These are phyloP conservation scores for Ogataea hybrid DNA, from an alignment of 1,139 yeast genomes.

Conservation along the genomic window DNA sequence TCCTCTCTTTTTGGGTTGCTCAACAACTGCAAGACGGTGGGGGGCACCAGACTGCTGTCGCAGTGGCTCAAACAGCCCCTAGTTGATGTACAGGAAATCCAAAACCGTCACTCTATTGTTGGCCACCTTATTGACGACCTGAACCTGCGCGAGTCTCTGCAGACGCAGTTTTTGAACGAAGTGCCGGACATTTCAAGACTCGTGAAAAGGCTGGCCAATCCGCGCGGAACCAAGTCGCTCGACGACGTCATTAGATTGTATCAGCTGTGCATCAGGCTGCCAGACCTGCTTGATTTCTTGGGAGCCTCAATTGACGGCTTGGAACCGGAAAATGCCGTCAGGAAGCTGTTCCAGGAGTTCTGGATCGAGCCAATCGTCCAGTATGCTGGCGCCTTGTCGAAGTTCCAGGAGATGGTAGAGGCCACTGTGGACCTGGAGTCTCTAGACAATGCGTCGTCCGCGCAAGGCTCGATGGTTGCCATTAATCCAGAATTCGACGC, in stretches of 20 bases:
- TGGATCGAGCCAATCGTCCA: slow-evolving; percentile 62
- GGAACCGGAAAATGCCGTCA: slow-evolving; percentile 25
- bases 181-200: slow-evolving; percentile 84
- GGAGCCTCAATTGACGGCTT: slow-evolving; percentile 39
- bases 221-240: slow-evolving; percentile 39
- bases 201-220: slow-evolving; percentile 57
- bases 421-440: slow-evolving; percentile 88
- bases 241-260: slow-evolving; percentile 93
- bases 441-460: slow-evolving; percentile 48
- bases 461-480: slow-evolving; percentile 53
- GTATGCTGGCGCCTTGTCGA: slow-evolving; percentile 50
- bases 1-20: slow-evolving; percentile 78
- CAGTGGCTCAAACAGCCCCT: slow-evolving; percentile 98
- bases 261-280: slow-evolving; percentile 70
- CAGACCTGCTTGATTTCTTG: slow-evolving; percentile 59
- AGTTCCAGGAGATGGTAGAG: slow-evolving; percentile 83
- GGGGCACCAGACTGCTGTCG: slow-evolving; percentile 80
- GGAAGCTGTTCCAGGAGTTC: slow-evolving; percentile 40
- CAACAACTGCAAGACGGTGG: slow-evolving; percentile 82
- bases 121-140: slow-evolving; percentile 69
- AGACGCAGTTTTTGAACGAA: slow-evolving; percentile 63
- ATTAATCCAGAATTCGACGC: slow-evolving; percentile 91
- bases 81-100: slow-evolving; percentile 57
- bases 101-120: slow-evolving; percentile 70
- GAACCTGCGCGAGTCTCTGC: slow-evolving; percentile 60